Conservation (phyloP, 108 stramenopile species). For the Nannochloropsis gaditana region DNA sequence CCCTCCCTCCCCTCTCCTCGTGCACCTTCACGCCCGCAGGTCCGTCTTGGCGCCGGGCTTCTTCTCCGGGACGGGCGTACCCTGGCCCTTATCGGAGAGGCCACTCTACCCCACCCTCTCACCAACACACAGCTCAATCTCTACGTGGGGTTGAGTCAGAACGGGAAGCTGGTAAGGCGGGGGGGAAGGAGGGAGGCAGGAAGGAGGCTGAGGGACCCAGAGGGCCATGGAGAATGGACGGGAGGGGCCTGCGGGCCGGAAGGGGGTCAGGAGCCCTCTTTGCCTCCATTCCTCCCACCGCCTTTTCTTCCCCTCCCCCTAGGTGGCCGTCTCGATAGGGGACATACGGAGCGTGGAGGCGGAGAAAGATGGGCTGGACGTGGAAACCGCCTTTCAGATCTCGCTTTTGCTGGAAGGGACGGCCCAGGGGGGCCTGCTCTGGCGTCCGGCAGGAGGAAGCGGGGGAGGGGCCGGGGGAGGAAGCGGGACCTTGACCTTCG, state of each 20-base stretch:
- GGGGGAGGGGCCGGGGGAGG: not conserved
- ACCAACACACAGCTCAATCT: not conserved
- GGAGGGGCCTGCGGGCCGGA: not conserved
- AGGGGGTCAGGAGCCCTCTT: not conserved
- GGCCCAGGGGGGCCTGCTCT: not conserved
- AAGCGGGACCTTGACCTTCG: not conserved
- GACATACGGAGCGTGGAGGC: not conserved
- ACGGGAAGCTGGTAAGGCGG: slow-evolving; percentile 3
- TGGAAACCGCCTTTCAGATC: not conserved
- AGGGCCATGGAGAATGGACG: not conserved
- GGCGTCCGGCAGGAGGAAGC: not conserved
- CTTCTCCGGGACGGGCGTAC: not conserved
- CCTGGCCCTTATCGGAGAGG: not conserved
- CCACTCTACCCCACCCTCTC: not conserved
- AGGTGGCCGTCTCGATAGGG: not conserved
- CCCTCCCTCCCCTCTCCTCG: not conserved
- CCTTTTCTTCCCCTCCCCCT: not conserved
- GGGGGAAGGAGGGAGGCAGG: not conserved
- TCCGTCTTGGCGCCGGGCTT: not conserved
- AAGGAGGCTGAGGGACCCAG: not conserved
- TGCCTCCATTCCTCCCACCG: not conserved
- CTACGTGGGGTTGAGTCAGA: not conserved
- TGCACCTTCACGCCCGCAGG: not conserved
- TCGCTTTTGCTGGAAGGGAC: not conserved
- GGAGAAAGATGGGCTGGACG: not conserved